Base-by-base conservation (phyloP, 2,329 filamentous ascomycete species). In the Xylaria polymorpha region DNA sequence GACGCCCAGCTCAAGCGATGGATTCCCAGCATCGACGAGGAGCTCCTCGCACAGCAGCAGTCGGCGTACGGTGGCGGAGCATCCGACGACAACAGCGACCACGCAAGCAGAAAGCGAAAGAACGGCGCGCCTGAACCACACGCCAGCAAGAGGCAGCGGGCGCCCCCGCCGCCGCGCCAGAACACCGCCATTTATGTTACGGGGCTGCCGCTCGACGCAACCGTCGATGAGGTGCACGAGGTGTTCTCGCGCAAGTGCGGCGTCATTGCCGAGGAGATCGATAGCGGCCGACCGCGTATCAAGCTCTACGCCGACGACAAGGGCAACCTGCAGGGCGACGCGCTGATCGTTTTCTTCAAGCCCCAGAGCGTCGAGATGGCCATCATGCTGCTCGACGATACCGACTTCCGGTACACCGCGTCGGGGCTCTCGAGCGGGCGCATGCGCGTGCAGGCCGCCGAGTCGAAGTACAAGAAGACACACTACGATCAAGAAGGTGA, bases 131-230 rank as follows among this genome's bases (percentile, higher is more conserved):
- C 62, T 80, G 82, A 20, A 18, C 80, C 77, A 78, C 83, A 82
- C 9, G 81, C 81, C 15, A 80, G 77, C 69, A 85, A 86, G 78
- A 82, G 84, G 71, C 78, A 83, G 66, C 85, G 85, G 69, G 81
- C 83, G 12, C 83, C 84, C 2, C 83, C 84, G 7, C 81, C 84
- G 71, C 85, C 86, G 15, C 84, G 84, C 69, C 85, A 94, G 74
- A 98, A 98, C 79, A 97, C 93, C 6, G 95, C 95, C 50, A 88
- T 99, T 72, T 99, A 95, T 82, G 92, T 98, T 57, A 97, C 94
- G 4, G 93, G 92, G 14, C 87, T 99, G 4, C 97, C 96, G 0
- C 81, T 85, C 46, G 93, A 98, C 79, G 91, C 89, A 51, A 93
- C 91, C 0, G 84, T 91, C 50, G 88, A 92, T 37, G 96, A 99